Conservation (phyloP, 257 asterid species). For the Nicotiana paniculata region DNA sequence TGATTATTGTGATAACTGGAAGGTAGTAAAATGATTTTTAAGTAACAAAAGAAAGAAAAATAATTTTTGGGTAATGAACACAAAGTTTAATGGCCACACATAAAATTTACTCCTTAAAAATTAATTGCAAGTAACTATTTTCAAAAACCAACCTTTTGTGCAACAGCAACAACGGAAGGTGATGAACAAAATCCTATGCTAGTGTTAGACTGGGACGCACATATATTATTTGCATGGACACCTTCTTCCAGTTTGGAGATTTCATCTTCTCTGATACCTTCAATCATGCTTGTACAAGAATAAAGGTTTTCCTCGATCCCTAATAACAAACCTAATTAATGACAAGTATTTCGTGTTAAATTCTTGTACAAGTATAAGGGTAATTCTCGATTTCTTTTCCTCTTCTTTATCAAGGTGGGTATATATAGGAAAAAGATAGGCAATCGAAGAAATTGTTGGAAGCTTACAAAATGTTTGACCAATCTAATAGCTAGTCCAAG, state of each 20-base stretch:
- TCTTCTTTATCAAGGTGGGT: background rate
- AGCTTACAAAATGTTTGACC: background rate
- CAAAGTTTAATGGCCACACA: no score
- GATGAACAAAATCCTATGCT: background rate
- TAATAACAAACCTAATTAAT: background rate
- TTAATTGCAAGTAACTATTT: background rate
- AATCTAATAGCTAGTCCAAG: background rate
- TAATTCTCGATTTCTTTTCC: background rate
- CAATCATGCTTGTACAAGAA: background rate
- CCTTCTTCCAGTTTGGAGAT: background rate
- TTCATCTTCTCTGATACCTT: background rate
- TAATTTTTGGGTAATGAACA: no score
- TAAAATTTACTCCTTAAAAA: no score
- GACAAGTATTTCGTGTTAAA: background rate
- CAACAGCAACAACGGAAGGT: background rate
- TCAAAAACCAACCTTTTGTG: background rate
- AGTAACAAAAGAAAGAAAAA: no score
- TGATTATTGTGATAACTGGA: no score
- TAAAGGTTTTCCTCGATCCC: background rate
- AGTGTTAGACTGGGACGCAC: background rate
- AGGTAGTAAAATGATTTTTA: no score
- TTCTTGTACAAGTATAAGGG: background rate
- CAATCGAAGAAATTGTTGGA: background rate
- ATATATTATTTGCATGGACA: background rate
- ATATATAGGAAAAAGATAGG: background rate